phyloP scores from a whole-genome alignment of 2,329 filamentous ascomycete species.

The Sporothrix brunneoviolacea region DNA sequence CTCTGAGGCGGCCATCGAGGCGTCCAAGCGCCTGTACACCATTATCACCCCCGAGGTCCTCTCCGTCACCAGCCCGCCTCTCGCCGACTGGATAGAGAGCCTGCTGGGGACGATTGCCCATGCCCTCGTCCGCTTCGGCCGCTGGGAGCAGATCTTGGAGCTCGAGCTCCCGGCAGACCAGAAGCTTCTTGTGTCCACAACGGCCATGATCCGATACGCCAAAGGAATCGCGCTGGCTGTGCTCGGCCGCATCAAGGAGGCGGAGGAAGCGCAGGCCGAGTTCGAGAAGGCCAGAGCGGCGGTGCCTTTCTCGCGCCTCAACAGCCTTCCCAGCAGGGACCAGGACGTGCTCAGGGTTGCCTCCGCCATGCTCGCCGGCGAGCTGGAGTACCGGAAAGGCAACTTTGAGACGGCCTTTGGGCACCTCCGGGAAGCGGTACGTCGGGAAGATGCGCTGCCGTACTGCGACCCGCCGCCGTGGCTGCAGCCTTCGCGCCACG shows the following conservation, averaged over 20 bases:
- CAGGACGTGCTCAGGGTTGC: constrained; percentile 24
- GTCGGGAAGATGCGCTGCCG: constrained; percentile 45
- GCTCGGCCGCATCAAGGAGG: constrained; percentile 34
- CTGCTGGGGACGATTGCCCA: constrained; percentile 46
- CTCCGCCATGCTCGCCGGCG: constrained; percentile 51
- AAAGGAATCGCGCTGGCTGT: constrained; percentile 47
- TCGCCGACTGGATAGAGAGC: constrained; percentile 51
- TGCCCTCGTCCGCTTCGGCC: constrained; percentile 49
- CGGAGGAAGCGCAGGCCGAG: constrained; percentile 17
- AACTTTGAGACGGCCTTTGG: constrained; percentile 43
- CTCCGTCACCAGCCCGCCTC: constrained; percentile 40
- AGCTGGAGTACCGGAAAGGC: constrained; percentile 50
- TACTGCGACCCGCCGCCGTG: constrained; percentile 54
- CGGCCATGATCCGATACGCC: constrained; percentile 47
- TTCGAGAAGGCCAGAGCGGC: constrained; percentile 18
- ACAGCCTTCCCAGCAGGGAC: constrained; percentile 10
- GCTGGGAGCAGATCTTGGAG: constrained; percentile 44
- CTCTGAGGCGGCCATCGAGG: constrained; percentile 29
- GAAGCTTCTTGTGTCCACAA: constrained; percentile 46
- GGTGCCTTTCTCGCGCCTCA: constrained; percentile 26
- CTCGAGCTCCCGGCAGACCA: constrained; percentile 38
- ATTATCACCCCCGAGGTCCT: constrained; percentile 35
- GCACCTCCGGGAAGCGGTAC: constrained; percentile 39
- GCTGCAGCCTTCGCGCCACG: constrained; percentile 53
- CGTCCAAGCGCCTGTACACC: constrained; percentile 36